These are phyloP conservation scores for Hyaloscypha finlandica DNA, from an alignment of 495 filamentous ascomycete genomes.

Conservation along the genomic window DNA sequence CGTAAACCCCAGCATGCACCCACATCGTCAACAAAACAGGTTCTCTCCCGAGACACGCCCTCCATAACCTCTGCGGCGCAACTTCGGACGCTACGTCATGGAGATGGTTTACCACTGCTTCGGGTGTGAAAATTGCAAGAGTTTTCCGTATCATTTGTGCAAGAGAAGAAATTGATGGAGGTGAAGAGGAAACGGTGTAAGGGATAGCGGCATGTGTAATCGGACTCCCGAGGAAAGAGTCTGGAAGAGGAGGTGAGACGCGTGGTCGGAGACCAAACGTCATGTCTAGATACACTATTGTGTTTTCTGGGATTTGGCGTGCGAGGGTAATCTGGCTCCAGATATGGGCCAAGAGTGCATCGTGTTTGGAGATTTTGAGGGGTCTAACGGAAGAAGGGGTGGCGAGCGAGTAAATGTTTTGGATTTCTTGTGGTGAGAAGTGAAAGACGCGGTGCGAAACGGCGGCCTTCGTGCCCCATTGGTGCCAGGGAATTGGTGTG, in stretches of 20 bases:
- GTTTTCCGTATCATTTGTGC: constrained; percentile 36
- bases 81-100: constrained; percentile 40
- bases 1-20: constrained; percentile 38
- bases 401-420: constrained; percentile 29
- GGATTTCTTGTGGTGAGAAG: constrained; percentile 32
- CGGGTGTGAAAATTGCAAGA: constrained; percentile 38
- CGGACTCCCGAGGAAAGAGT: constrained; percentile 42
- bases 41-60: constrained; percentile 39
- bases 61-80: constrained; percentile 42
- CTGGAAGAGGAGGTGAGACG: constrained; percentile 37
- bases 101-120: constrained; percentile 35
- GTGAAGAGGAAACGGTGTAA: background rate
- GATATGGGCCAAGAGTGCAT: constrained; percentile 42
- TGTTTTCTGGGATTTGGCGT: constrained; percentile 27
- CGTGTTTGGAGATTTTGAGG: constrained; percentile 37
- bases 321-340: constrained; percentile 43
- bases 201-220: constrained; percentile 27
- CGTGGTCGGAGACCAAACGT: constrained; percentile 38
- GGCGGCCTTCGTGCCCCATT: constrained; percentile 36
- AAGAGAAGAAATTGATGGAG: constrained; percentile 28
- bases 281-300: constrained; percentile 37
- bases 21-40: constrained; percentile 44
- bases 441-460: constrained; percentile 38
- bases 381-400: background rate
- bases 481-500: constrained; percentile 39